Base-by-base conservation (phyloP, 345 rosid species). In the Psidium friedrichsthalianum region DNA sequence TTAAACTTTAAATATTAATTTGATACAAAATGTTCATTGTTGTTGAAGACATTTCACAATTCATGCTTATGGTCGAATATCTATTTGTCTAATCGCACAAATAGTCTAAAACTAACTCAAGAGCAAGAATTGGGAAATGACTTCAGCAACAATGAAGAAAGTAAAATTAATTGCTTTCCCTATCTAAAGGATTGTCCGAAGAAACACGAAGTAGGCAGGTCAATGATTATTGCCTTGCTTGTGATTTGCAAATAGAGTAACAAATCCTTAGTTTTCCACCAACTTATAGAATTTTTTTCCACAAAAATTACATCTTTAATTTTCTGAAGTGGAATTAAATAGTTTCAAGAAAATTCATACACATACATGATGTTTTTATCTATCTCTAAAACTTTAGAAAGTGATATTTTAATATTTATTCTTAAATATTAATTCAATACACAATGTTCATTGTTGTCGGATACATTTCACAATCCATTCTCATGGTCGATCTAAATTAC, bases 61-160 rank as follows among this genome's bases (percentile, higher is more conserved):
- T 27, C 74, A 27, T 59, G n/a, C n/a, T n/a, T n/a, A 6, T n/a
- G n/a, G 40, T 27, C 0, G 0, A 27, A 59, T 27, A 14, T 9
- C 5, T 27, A 27, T 4, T 1, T 27, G 6, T 9, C 1, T 1
- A 59, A 59, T 27, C 2, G 20, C 36, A 59, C 8, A 0, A 59
- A 59, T 27, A 8, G 8, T 59, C 36, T n/a, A 59, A 61, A 7
- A 61, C 74, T 27, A 61, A 61, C 74, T 27, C 21, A 25, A 57
- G 21, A 27, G 74, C 5, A 42, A 42, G 44, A 42, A 42, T 42
- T 42, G 44, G 44, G 44, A 42, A 42, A 42, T 42, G 44, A 3
- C 4, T 42, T 42, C 44, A 42, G 5, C 44, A 42, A 42, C 44
- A 42, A 42, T 42, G 6, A 42, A 42, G 44, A 42, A 42, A 42